A percentile compares a stretch with the other conserved stretches of the same genome.
Evolutionary conservation across 2,329 filamentous ascomycete genomes (phyloP).

Genomic region (Fusarium sp.): DNA sequence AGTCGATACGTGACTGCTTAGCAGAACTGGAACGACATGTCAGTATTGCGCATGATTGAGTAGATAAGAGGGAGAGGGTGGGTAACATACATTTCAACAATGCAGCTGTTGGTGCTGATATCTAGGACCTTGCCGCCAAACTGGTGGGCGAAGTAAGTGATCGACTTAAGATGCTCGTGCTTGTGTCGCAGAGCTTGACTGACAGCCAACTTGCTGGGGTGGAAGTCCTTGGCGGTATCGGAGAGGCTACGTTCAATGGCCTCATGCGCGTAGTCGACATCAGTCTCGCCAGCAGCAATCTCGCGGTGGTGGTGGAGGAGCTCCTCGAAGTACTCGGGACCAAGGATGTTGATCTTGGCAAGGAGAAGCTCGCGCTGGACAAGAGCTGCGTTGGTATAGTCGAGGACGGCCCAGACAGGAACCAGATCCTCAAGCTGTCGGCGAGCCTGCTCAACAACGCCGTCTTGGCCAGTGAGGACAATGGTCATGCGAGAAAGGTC

Average conservation of each 20-base stretch:
- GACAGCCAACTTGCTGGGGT: constrained; percentile 85
- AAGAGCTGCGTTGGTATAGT: constrained; percentile 91
- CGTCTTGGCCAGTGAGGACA: constrained; percentile 93
- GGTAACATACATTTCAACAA: constrained; percentile 87
- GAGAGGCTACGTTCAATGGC: constrained; percentile 54
- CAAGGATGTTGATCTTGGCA: constrained; percentile 95
- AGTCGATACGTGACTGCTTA: constrained; percentile 93
- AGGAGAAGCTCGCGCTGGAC: constrained; percentile 96
- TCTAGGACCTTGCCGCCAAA: constrained; percentile 98
- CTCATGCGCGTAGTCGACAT: constrained; percentile 57
- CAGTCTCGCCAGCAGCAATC: constrained; percentile 66
- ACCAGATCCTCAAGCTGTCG: constrained; percentile 96
- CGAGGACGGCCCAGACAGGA: constrained; percentile 96
- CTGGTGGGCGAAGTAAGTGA: constrained; percentile 96
- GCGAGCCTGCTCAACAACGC: constrained; percentile 95
- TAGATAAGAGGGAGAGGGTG: not conserved
- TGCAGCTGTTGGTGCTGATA: constrained; percentile 98
- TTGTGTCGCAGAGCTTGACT: constrained; percentile 95
- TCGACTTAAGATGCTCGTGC: constrained; percentile 95
- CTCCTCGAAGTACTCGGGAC: constrained; percentile 98
- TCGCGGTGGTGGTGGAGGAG: constrained; percentile 94
- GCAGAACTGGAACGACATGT: constrained; percentile 71
- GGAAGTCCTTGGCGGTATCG: constrained; percentile 74
- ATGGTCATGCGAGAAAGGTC: constrained; percentile 99
- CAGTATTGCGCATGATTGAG: constrained; percentile 23